Evolutionary conservation across 257 asterid genomes (phyloP), one percentile per base, ranked within the genome.

Genomic region (Penstemon newberryi): DNA sequence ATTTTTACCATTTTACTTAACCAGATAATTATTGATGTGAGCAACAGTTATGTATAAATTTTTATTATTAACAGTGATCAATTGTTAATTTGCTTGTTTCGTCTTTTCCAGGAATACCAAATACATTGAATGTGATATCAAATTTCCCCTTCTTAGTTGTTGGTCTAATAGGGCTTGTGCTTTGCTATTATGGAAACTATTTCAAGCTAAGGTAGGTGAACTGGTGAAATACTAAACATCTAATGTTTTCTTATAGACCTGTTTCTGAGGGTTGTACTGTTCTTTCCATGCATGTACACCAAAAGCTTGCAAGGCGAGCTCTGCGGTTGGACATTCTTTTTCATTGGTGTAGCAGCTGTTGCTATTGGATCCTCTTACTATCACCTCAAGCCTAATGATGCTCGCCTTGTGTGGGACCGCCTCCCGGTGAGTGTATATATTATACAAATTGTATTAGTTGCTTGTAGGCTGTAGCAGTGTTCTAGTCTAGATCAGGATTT

Each of bases 371-470:
- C 99, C 46, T 73, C 97, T 12, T 94, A 94, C 84, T 94, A 94
- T 79, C 99, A 94, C 81, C 89, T 94, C 60, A 70, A 85, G 70
- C 99, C 99, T 55, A 81, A 89, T 77, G 97, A 94, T 84, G 87
- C 83, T 60, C 67, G 80, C 64, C 97, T 94, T 55, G 95, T 94
- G 65, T 94, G 99, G 99, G 99, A 94, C 60, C 97, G 99, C 39
- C 82, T 94, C 80, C 99, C 99, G 53, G 99, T 94, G 77, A 80
- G 97, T 70, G 74, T 59, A 54, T 60, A 55, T 49, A 64, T 40
- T 66, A 56, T n/a, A 4, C 67, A 73, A 65, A 67, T 52, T 70
- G 66, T 55, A 39, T 60, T 36, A 47, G 19, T 55, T 61, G 70
- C 10, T 8, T 19, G 33, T 25, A 15, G 15, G 54, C 52, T 6